Percentiles rank a stretch among this genome's conserved stretches.
Evolutionary conservation across 2,329 filamentous ascomycete species (phyloP).

Genomic region (Calonectria leucothoes): DNA sequence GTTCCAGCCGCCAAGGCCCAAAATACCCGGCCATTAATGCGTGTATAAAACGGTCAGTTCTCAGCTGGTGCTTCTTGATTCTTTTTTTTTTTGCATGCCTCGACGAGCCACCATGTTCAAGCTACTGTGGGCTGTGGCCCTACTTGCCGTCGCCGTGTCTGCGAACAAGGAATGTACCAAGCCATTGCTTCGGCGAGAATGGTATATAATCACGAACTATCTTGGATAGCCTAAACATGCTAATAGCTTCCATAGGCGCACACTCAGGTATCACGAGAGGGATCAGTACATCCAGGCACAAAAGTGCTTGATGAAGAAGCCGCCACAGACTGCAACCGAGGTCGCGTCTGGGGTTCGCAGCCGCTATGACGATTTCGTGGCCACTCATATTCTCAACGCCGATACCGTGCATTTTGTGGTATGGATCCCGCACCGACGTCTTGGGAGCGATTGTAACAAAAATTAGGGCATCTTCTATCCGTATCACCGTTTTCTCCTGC

Average conservation of each 20-base stretch:
- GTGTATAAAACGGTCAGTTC: background rate
- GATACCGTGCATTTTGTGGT: constrained; percentile 29
- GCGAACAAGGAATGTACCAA: constrained; percentile 19
- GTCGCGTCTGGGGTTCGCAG: constrained; percentile 24
- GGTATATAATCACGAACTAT: background rate
- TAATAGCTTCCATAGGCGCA: constrained; percentile 12
- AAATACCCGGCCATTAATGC: background rate
- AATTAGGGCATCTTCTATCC: constrained; percentile 29
- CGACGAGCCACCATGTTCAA: background rate
- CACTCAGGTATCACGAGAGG: constrained; percentile 18
- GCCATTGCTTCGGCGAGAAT: constrained; percentile 26
- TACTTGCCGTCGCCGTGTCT: background rate
- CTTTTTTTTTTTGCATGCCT: background rate
- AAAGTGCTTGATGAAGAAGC: constrained; percentile 31
- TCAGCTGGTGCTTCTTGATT: background rate
- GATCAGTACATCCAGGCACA: constrained; percentile 30
- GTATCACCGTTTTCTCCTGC: constrained; percentile 27
- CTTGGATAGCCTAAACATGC: background rate
- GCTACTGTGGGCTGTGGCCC: background rate
- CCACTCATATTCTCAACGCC: constrained; percentile 29
- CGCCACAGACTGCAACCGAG: constrained; percentile 4
- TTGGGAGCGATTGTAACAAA: background rate
- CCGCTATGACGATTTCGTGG: constrained; percentile 32
- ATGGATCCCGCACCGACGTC: background rate
- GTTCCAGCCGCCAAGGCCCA: background rate